Evolutionary conservation across 805 yeast species (phyloP), one percentile per base, ranked within the genome.

Genomic region (Metschnikowia amazonensis): DNA sequence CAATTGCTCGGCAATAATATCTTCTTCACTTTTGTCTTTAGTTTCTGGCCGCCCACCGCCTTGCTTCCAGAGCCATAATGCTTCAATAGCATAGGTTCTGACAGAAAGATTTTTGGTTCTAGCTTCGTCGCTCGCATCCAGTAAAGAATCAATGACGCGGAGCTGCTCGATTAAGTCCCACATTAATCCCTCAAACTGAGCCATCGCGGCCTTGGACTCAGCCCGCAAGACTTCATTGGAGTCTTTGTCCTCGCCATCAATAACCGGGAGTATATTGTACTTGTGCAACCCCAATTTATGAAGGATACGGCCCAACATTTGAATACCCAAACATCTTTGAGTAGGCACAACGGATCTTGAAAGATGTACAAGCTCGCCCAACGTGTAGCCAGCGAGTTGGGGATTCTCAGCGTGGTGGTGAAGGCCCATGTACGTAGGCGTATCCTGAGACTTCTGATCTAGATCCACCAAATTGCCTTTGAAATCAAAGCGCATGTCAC

Each of bases 351-450:
- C 79, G 1, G 96, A 87, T 51, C 96, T 73, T 4, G 89, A 69
- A 39, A 88, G 74, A 54, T 85, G 94, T 1, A 85, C 84, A 42
- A 94, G 71, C 60, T 94, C 99, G 0, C 79, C 72, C 20, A 94
- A 61, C 0, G 97, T 90, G 63, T 94, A 94, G 0, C 99, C 99
- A 0, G 98, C 96, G 43, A 90, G 71, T 36, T 82, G 81, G 0
- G 98, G 97, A 39, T 84, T 81, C 9, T 84, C 88, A 0, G 97
- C 77, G 64, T 94, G 99, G 62, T 94, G 98, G 58, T 89, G 97
- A 21, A 94, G 74, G 0, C 96, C 99, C 32, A 76, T 60, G 32
- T 73, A 69, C 0, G 83, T 73, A 2, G 85, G 80, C 5, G 79
- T 63, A 6, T 63, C 63, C 10, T 55, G 48, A 8, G 53, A 30